Evolutionary conservation across 2,329 filamentous ascomycete species (phyloP), one percentile per base, ranked within the genome.

Genomic region (Sporothrix phasma): DNA sequence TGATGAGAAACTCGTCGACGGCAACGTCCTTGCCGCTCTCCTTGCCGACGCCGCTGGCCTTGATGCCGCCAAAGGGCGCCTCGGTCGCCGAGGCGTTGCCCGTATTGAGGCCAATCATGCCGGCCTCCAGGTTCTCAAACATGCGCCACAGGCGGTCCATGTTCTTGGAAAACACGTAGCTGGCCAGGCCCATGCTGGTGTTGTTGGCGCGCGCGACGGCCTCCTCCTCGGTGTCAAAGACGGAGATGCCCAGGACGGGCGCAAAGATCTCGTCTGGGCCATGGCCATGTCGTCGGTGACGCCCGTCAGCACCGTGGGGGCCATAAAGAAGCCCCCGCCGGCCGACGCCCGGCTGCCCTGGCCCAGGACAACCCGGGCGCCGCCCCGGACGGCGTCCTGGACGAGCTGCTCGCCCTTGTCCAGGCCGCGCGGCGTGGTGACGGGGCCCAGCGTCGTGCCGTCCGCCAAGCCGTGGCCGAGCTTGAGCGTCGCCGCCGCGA

Each of bases 311-410:
- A 86, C 74, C 0, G 83, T 84, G 0, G 84, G 84, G 69, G 81
- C 79, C 73, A 89, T 88, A 77, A 88, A 90, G 74, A 87, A 89
- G 4, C 86, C 85, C 1, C 34, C 39, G 3, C 34, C 49, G 2
- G 19, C 49, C 1, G 13, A 4, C 10, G 58, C 63, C 7, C 86
- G 77, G 73, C 79, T 68, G 71, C 80, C 78, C 1, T 84, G 86
- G 13, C 88, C 88, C 22, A 86, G 75, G 1, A 88, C 75, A n/a
- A 88, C 73, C 51, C 81, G 81, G 1, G 83, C 88, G 2, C 88
- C 88, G 45, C 82, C 79, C 63, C 79, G 79, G 62, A 80, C 78
- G 3, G 88, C 88, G 72, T 90, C 85, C 53, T 82, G 79, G 37
- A 89, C 83, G 67, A 89, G 85, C 47, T 75, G 74, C 10, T 78